Evolutionary conservation across 345 rosid species (phyloP).

Genomic region (Hibiscus mutabilis): DNA sequence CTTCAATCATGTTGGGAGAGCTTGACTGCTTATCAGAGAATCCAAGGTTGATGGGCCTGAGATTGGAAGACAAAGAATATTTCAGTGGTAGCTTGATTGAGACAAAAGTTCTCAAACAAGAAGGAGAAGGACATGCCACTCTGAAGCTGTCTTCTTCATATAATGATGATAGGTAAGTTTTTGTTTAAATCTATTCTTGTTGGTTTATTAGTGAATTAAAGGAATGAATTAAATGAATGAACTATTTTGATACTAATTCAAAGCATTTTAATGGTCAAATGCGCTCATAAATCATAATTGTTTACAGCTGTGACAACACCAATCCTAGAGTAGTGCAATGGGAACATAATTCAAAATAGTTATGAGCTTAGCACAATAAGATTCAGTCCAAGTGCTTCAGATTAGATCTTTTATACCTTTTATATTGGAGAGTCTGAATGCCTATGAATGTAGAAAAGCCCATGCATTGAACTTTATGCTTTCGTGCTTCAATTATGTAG

Average conservation of each 20-base stretch:
- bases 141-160: slow-evolving; percentile 92
- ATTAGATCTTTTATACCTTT: slow-evolving; percentile 1
- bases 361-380: neutral
- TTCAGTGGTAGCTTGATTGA: slow-evolving; percentile 90
- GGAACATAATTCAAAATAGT: neutral
- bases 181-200: neutral
- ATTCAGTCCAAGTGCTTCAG: slow-evolving; percentile 3
- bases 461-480: neutral
- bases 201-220: neutral
- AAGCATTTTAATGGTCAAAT: neutral
- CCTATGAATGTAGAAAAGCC: neutral
- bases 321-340: neutral
- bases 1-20: slow-evolving; percentile 68
- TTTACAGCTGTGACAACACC: neutral
- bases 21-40: slow-evolving; percentile 76
- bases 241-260: neutral
- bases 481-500: slow-evolving; percentile 10
- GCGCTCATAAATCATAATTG: neutral
- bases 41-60: slow-evolving; percentile 60
- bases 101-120: slow-evolving; percentile 50
- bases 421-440: neutral
- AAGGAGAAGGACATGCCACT: slow-evolving; percentile 36
- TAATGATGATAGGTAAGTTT: slow-evolving; percentile 79
- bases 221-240: neutral
- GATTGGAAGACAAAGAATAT: slow-evolving; percentile 80